These are phyloP conservation scores for Quillaja saponaria DNA, from an alignment of 306 rosid species.

Conservation along the genomic window DNA sequence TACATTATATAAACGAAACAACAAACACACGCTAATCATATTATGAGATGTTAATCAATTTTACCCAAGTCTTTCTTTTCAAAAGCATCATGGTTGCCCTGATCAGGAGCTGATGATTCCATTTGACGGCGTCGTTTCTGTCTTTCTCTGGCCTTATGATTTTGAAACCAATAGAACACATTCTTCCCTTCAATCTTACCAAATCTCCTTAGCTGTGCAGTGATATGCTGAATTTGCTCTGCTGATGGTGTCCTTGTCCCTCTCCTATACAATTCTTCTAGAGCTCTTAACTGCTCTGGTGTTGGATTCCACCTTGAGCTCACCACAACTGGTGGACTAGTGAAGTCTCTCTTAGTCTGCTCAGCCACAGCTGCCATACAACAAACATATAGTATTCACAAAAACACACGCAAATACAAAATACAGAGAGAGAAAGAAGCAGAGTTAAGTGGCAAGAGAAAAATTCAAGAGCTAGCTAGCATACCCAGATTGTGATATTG, in stretches of 20 bases:
- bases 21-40: too few relatives aligned
- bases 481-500: conserved; percentile 73
- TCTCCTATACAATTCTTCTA: conserved; percentile 74
- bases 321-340: conserved; percentile 55
- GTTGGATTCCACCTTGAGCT: conserved; percentile 99
- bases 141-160: conserved; percentile 92
- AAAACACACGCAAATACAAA: neutral
- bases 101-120: conserved; percentile 59
- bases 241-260: conserved; percentile 96
- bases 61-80: conserved; percentile 60
- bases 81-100: conserved; percentile 25
- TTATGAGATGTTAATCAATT: neutral
- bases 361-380: conserved; percentile 40
- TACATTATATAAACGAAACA: too few relatives aligned
- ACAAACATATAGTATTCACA: neutral
- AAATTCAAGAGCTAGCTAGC: neutral
- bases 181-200: conserved; percentile 97
- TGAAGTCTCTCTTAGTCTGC: conserved; percentile 61
- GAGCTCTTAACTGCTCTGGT: conserved; percentile 76
- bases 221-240: conserved; percentile 88
- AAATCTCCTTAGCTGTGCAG: conserved; percentile 74
- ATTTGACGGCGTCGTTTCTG: conserved; percentile 97
- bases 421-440: neutral
- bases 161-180: conserved; percentile 96
- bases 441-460: neutral